Percentiles rank a stretch among this genome's conserved stretches.
These are phyloP conservation scores for Apiotrichum siamense DNA, from an alignment of 1,284 basidiomycete species.

Conservation along the genomic window DNA sequence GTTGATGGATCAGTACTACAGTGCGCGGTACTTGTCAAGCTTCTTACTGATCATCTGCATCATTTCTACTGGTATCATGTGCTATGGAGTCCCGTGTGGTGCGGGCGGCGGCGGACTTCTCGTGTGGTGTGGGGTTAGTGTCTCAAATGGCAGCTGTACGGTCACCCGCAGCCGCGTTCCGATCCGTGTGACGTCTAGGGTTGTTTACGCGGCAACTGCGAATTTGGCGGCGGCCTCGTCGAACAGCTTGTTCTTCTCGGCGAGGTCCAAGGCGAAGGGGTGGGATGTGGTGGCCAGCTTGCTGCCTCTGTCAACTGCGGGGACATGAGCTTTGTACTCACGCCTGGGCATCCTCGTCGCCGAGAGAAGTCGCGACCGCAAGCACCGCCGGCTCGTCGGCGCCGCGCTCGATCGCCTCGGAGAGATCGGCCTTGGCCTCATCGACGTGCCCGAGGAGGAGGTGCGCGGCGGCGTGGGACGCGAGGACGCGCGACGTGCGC, in stretches of 20 bases:
- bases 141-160: too few species aligned
- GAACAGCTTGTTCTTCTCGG: slow-evolving; percentile 36
- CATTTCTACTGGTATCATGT: slow-evolving; percentile 1
- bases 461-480: slow-evolving; percentile 75
- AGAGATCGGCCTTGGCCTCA: slow-evolving; percentile 76
- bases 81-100: too few species aligned
- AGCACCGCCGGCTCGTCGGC: slow-evolving; percentile 61
- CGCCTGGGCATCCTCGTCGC: slow-evolving; percentile 57
- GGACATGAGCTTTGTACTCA: slow-evolving; percentile 46
- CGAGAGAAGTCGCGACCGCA: slow-evolving; percentile 64
- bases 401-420: slow-evolving; percentile 59
- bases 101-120: too few species aligned
- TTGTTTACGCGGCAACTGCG: slow-evolving; percentile 31
- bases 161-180: too few species aligned
- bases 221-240: slow-evolving; percentile 67
- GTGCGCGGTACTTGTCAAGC: background rate
- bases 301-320: slow-evolving; percentile 13
- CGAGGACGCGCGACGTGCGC: slow-evolving; percentile 62
- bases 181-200: too few species aligned
- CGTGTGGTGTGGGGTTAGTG: too few species aligned
- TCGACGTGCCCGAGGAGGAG: slow-evolving; percentile 71
- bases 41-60: background rate
- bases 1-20: too few species aligned
- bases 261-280: slow-evolving; percentile 39
- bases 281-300: slow-evolving; percentile 37